These are phyloP conservation scores for Chiua sp. DNA, from an alignment of 1,284 basidiomycete genomes.

Conservation along the genomic window DNA sequence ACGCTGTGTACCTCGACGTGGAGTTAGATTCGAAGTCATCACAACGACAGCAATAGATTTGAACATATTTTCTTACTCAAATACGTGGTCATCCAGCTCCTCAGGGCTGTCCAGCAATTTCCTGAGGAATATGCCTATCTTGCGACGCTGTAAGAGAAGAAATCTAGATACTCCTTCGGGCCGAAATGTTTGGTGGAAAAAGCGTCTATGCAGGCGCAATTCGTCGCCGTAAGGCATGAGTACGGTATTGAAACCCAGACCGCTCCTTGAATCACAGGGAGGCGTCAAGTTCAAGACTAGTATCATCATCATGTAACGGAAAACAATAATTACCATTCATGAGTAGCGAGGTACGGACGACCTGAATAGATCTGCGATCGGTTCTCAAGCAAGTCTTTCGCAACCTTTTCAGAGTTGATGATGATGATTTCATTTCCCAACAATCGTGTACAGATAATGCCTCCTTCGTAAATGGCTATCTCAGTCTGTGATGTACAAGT, in stretches of 20 bases:
- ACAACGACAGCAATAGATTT: background rate
- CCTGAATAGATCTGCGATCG: constrained; percentile 43
- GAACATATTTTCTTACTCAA: too few species aligned
- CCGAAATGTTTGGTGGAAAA: constrained; percentile 44
- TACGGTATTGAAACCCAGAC: constrained; percentile 41
- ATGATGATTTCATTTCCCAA: constrained; percentile 43
- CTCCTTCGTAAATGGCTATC: too few species aligned
- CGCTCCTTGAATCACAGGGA: constrained; percentile 40
- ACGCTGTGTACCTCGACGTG: constrained; percentile 36
- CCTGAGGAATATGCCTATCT: constrained; percentile 39
- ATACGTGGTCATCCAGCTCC: constrained; percentile 34
- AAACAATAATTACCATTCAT: constrained; percentile 17
- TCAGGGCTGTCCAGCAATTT: constrained; percentile 37
- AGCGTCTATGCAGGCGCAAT: constrained; percentile 47
- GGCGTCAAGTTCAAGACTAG: too few species aligned
- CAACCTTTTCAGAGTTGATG: constrained; percentile 43
- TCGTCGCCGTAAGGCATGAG: constrained; percentile 44
- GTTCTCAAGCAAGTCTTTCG: constrained; percentile 49
- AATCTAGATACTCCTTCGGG: too few species aligned
- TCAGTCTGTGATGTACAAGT: too few species aligned
- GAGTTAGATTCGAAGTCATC: too few species aligned
- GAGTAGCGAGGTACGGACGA: constrained; percentile 25
- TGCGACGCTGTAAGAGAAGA: constrained; percentile 39
- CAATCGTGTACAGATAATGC: constrained; percentile 35
- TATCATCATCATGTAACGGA: too few species aligned